These are phyloP conservation scores for Hymenotorrendiella dingleyae DNA, from an alignment of 2,329 filamentous ascomycete species.

Conservation along the genomic window DNA sequence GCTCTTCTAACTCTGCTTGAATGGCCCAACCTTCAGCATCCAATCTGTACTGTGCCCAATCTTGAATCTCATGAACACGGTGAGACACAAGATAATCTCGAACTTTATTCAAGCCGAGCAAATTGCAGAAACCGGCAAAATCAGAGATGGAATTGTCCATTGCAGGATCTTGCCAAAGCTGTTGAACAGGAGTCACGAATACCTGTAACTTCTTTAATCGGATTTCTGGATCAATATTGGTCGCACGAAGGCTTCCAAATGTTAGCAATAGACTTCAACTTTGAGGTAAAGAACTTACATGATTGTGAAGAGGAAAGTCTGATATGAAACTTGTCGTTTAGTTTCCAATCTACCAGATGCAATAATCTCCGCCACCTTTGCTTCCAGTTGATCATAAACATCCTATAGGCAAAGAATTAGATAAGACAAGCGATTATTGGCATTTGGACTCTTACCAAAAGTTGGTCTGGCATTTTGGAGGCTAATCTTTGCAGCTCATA, in stretches of 20 bases:
- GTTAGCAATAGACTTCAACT: conserved; percentile 9
- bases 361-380: conserved; percentile 75
- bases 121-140: conserved; percentile 72
- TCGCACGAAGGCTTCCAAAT: conserved; percentile 66
- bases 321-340: conserved; percentile 78
- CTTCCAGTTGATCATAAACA: conserved; percentile 83
- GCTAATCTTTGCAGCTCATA: conserved; percentile 85
- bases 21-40: conserved; percentile 74
- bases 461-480: conserved; percentile 83
- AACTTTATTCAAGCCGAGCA: conserved; percentile 74
- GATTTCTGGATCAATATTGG: conserved; percentile 62
- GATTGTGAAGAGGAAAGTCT: conserved; percentile 89
- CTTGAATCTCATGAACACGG: conserved; percentile 67
- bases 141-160: conserved; percentile 65
- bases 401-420: conserved; percentile 40
- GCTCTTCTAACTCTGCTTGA: conserved; percentile 71
- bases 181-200: conserved; percentile 77
- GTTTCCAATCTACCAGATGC: conserved; percentile 69
- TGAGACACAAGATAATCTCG: conserved; percentile 71
- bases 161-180: conserved; percentile 69
- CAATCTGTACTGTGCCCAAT: conserved; percentile 76
- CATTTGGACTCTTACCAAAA: conserved; percentile 45
- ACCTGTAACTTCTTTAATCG: conserved; percentile 66
- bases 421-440: neutral
- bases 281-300: conserved; percentile 45